Base-by-base conservation (phyloP, 139 green algal species). In the Edaphochlamys debaryana region DNA sequence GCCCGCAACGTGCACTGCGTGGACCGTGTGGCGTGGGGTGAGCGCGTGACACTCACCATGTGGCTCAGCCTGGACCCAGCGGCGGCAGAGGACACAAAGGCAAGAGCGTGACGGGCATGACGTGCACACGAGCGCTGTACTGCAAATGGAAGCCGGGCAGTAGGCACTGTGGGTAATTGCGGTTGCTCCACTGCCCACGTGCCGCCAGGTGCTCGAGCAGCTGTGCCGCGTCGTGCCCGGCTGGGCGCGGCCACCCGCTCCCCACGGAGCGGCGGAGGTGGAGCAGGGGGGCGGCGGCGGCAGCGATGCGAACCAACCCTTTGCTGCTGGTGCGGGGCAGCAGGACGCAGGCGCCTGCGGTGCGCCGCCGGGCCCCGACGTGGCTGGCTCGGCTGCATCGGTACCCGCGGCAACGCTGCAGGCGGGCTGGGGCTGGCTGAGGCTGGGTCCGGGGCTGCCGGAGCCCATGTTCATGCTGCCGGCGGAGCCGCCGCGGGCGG, bases 1-100 rank as follows among this genome's bases (percentile, higher is more conserved):
- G 56, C 64, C 11, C 38, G 67, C 67, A 89, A 87, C 27, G 74
- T 89, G 56, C 86, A 89, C 52, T 64, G 67, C 11, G 86, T 89
- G 27, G 74, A 89, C 45, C 32, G 36, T 17, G 80, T 89, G 56
- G 68, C 40, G 22, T 77, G 58, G 60, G 86, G 86, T 25, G 67
- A 87, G 74, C 80, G 86, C 19, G 32, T 40, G 41, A 87, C 86
- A 1, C 60, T 89, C 7, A 89, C 86, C 30, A 62, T 87, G 79
- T 89, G 86, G 86, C 74, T 87, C 45, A 74, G 52, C 13, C 75
- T 87, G n/a, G 80, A 87, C 0, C 50, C 37, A 13, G 45, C 38
- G 15, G 68, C 72, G 13, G 56, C 77, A 1, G 86, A 89, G 75
- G 86, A 89, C 68, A 32, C 36, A 32, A 85, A 73, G 80, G 86